phyloP scores from a whole-genome alignment of 164 flowering plant genomes.

The Taxillus chinensis region DNA sequence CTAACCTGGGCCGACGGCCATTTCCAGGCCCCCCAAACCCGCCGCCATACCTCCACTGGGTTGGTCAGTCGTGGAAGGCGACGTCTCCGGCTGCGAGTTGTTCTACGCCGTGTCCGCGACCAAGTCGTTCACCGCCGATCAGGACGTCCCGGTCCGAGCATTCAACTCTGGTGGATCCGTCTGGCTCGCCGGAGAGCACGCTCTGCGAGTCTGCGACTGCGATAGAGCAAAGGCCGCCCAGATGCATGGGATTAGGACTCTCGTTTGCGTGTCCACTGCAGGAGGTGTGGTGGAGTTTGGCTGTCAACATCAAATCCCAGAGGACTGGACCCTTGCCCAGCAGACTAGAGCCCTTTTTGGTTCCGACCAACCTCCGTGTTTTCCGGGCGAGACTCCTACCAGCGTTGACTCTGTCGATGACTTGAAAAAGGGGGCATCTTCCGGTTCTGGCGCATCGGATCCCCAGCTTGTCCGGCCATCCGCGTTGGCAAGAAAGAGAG shows the following conservation, averaged over 20 bases:
- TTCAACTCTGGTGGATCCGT: neutral
- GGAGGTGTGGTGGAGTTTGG: slow-evolving; percentile 16
- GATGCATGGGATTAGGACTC: slow-evolving; percentile 13
- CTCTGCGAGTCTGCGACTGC: slow-evolving; percentile 8
- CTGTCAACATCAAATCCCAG: neutral
- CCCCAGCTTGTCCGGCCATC: neutral
- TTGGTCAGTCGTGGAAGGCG: slow-evolving; percentile 2
- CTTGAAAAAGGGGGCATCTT: neutral
- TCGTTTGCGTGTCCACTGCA: slow-evolving; percentile 9
- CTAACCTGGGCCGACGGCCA: slow-evolving; percentile 4
- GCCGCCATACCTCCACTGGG: neutral
- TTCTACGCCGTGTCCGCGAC: neutral
- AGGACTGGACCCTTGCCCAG: slow-evolving; percentile 7
- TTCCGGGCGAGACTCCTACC: neutral
- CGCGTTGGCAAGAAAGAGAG: neutral
- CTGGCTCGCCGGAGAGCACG: slow-evolving; percentile 10
- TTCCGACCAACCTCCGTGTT: neutral
- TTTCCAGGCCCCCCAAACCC: neutral
- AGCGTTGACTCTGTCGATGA: neutral
- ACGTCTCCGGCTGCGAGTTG: slow-evolving; percentile 11
- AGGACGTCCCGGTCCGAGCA: slow-evolving; percentile 17
- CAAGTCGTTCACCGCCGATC: neutral
- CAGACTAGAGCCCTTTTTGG: neutral
- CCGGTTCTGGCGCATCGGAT: neutral
- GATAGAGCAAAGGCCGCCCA: slow-evolving; percentile 15